phyloP scores from a whole-genome alignment of 2,329 filamentous ascomycete species.

The Ophiostoma sp. region DNA sequence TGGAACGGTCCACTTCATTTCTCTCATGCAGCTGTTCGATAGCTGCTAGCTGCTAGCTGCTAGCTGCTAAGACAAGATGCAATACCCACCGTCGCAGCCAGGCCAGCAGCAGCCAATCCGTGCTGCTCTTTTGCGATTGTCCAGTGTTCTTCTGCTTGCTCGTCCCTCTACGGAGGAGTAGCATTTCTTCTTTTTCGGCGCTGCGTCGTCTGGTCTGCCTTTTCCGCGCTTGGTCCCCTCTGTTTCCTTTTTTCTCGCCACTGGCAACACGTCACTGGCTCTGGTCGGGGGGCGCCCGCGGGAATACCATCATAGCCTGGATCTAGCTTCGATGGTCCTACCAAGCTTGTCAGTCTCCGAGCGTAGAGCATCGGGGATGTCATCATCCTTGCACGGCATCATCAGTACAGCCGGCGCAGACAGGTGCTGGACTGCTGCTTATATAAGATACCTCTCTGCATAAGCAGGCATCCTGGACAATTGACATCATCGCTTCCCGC shows the following conservation, averaged over 20 bases:
- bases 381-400: not conserved
- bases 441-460: too few species aligned
- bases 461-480: not conserved
- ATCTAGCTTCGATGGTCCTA: not conserved
- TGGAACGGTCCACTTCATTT: conserved; percentile 8
- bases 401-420: not conserved
- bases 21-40: not conserved
- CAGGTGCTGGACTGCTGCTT: not conserved
- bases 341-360: not conserved
- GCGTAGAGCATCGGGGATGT: not conserved
- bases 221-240: not conserved
- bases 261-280: not conserved
- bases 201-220: too few species aligned
- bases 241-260: conserved; percentile 8
- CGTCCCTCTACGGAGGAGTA: not conserved
- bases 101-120: conserved; percentile 6
- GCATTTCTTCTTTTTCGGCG: too few species aligned
- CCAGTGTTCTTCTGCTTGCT: not conserved
- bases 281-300: not conserved
- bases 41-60: not conserved
- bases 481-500: conserved; percentile 7
- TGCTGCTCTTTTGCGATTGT: not conserved
- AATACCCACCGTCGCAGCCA: not conserved
- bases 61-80: not conserved
- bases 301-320: not conserved